phyloP scores from a whole-genome alignment of 1,284 basidiomycete species.

The Salmacisia buchloeana region DNA sequence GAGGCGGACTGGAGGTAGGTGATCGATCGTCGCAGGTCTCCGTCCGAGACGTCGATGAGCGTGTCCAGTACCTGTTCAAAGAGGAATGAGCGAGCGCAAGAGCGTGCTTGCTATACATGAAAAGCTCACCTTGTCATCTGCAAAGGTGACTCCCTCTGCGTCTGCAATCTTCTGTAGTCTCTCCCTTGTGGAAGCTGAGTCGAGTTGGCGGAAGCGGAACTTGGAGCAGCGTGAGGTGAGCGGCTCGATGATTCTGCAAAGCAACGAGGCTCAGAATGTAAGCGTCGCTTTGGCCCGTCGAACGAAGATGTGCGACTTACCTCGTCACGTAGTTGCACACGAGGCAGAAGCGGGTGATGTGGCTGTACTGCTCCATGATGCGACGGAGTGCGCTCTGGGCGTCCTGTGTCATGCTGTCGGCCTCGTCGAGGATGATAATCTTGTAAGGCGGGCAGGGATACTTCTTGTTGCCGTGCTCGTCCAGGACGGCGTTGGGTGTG shows the following conservation, averaged over 20 bases:
- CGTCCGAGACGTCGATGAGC: slow-evolving; percentile 74
- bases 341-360: slow-evolving; percentile 94
- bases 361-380: slow-evolving; percentile 97
- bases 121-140: slow-evolving; percentile 13
- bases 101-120: not conserved
- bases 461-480: slow-evolving; percentile 11
- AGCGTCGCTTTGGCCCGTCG: no score
- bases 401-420: slow-evolving; percentile 99
- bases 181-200: slow-evolving; percentile 66
- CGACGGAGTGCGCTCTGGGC: slow-evolving; percentile 90
- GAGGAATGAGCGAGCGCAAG: not conserved
- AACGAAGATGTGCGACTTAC: slow-evolving; percentile 56
- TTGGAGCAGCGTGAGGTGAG: slow-evolving; percentile 98
- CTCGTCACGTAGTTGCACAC: slow-evolving; percentile 99
- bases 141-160: slow-evolving; percentile 55
- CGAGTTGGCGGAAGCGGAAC: slow-evolving; percentile 93
- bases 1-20: slow-evolving; percentile 96
- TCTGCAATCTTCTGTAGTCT: slow-evolving; percentile 76
- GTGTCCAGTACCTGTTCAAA: slow-evolving; percentile 59
- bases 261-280: not conserved
- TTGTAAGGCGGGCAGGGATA: slow-evolving; percentile 98
- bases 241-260: slow-evolving; percentile 86
- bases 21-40: slow-evolving; percentile 95
- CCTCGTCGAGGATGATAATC: slow-evolving; percentile 97
- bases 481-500: slow-evolving; percentile 18